A percentile compares a stretch with the other conserved stretches of the same genome.
Conservation (phyloP, 1,284 basidiomycete genomes). For the Mrakiaceae sp. region DNA sequence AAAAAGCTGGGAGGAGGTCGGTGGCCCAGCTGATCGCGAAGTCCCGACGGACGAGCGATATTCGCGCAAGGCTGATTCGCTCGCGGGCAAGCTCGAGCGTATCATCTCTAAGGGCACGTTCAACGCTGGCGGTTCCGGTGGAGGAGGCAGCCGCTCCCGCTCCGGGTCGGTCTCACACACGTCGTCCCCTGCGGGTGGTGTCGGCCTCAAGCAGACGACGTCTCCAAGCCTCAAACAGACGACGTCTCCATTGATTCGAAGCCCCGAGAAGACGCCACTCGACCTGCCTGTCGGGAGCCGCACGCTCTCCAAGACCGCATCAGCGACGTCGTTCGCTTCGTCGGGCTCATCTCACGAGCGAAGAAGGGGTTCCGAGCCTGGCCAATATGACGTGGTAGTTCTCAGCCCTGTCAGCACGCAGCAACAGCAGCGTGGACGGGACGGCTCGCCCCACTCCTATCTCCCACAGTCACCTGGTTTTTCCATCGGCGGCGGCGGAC, state of each 20-base stretch:
- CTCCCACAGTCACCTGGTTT: background rate
- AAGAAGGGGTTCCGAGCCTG: background rate
- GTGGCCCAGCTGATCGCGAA: constrained; percentile 22
- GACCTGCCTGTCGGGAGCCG: background rate
- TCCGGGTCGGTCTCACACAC: background rate
- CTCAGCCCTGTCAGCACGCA: background rate
- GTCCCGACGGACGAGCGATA: constrained; percentile 23
- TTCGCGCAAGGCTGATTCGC: constrained; percentile 25
- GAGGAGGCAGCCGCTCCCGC: background rate
- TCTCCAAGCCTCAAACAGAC: too few species aligned
- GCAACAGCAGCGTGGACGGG: background rate
- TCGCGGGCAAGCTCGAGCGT: constrained; percentile 28
- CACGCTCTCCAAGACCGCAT: constrained; percentile 1
- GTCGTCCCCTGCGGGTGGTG: background rate
- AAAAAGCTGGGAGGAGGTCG: constrained; percentile 28
- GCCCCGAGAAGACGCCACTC: background rate
- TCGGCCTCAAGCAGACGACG: too few species aligned
- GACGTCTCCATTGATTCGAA: background rate
- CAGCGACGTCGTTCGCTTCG: background rate
- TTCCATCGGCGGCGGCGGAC: background rate
- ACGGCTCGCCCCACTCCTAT: background rate
- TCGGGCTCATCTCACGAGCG: background rate
- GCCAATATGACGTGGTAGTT: background rate
- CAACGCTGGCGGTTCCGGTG: too few species aligned
- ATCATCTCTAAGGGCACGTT: background rate